Evolutionary conservation across 371 early-diverging fungal species (phyloP).

Genomic region (Enterospora canceri): DNA sequence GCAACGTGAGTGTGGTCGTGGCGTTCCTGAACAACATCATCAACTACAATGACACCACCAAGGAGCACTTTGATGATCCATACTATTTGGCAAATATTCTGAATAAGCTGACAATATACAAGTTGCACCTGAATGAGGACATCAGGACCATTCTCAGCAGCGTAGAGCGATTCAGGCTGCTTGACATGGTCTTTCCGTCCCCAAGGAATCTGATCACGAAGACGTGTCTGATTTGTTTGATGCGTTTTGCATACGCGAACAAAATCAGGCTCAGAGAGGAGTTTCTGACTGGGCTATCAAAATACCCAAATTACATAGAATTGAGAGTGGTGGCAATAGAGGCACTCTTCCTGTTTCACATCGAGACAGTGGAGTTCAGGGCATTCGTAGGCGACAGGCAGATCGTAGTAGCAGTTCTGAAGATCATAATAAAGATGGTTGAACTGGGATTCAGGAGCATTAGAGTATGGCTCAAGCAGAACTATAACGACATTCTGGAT

Average conservation of each 20-base stretch:
- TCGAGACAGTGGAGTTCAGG: neutral
- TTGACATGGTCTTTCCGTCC: slow-evolving; percentile 56
- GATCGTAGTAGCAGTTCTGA: slow-evolving; percentile 9
- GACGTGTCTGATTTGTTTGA: slow-evolving; percentile 39
- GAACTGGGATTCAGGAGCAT: neutral
- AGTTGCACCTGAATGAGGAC: slow-evolving; percentile 13
- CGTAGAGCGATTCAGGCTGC: slow-evolving; percentile 52
- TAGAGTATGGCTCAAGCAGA: neutral
- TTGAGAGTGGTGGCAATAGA: slow-evolving; percentile 54
- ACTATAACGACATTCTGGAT: neutral
- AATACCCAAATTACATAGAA: slow-evolving; percentile 45
- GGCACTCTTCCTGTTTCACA: slow-evolving; percentile 31
- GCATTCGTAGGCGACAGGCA: slow-evolving; percentile 5
- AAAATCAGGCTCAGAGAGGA: slow-evolving; percentile 29
- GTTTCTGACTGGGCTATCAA: slow-evolving; percentile 27
- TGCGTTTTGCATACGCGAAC: slow-evolving; percentile 42
- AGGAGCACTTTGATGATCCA: slow-evolving; percentile 50
- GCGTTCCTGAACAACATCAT: slow-evolving; percentile 56
- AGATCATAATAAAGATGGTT: slow-evolving; percentile 16
- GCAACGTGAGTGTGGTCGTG: slow-evolving; percentile 20
- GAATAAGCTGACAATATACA: slow-evolving; percentile 35
- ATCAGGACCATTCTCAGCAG: neutral
- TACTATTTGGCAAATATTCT: slow-evolving; percentile 50
- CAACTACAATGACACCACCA: slow-evolving; percentile 56
- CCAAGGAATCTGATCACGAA: slow-evolving; percentile 50